Conservation (phyloP, 345 rosid genomes). For the Erodium maritimum region DNA sequence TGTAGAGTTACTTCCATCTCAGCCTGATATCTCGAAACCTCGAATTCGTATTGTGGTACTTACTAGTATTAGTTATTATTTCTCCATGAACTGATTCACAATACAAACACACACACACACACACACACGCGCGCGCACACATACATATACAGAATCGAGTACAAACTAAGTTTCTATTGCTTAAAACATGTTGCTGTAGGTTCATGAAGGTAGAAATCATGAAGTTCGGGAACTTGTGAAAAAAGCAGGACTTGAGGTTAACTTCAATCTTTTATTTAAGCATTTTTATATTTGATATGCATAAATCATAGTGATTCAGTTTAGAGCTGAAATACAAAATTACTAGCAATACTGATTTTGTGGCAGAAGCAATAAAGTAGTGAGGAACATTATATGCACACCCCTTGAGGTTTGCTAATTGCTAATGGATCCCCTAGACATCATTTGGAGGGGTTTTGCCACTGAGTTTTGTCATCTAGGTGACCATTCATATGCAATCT, state of each 20-base stretch:
- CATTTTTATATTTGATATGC: background rate
- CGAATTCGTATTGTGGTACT: slow-evolving; percentile 84
- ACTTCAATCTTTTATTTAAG: slow-evolving; percentile 16
- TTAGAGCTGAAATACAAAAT: background rate
- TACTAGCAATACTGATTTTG: background rate
- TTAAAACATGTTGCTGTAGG: slow-evolving; percentile 34
- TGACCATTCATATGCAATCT: too few species aligned
- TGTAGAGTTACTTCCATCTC: slow-evolving; percentile 73
- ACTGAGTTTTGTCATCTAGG: too few species aligned
- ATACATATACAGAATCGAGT: too few species aligned
- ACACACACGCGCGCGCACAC: too few species aligned
- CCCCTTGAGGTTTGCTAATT: too few species aligned
- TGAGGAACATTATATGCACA: too few species aligned
- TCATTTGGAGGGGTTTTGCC: too few species aligned
- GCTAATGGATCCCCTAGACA: too few species aligned
- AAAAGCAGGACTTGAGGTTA: slow-evolving; percentile 90
- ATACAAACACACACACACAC: too few species aligned
- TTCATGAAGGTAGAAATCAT: slow-evolving; percentile 94
- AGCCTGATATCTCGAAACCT: slow-evolving; percentile 53
- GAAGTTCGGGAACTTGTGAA: slow-evolving; percentile 93
- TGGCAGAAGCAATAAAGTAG: background rate
- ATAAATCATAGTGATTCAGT: background rate
- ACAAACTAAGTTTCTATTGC: background rate
- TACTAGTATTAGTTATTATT: background rate
- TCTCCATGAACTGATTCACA: too few species aligned